Evolutionary conservation across 2,329 filamentous ascomycete genomes (phyloP).

Genomic region (Aspergillus ochraceoroseus): DNA sequence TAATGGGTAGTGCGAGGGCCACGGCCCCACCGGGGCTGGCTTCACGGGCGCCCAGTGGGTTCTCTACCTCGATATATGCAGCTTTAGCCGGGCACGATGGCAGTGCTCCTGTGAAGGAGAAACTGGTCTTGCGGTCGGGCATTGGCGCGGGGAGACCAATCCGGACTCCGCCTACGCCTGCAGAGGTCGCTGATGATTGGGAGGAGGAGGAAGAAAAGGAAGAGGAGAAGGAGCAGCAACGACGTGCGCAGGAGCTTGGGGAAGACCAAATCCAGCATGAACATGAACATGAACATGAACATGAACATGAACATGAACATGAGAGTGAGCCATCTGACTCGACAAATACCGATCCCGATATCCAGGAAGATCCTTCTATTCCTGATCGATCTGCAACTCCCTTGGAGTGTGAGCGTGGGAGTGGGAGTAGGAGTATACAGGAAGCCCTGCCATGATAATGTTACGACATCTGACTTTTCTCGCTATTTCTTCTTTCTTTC

Average conservation of each 20-base stretch:
- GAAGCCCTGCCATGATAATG: too few species aligned
- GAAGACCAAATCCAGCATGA: neutral
- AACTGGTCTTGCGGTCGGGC: slow-evolving; percentile 35
- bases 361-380: too few species aligned
- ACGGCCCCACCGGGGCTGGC: too few species aligned
- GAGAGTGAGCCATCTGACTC: too few species aligned
- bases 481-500: too few species aligned
- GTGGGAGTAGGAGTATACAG: too few species aligned
- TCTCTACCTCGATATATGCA: slow-evolving; percentile 27
- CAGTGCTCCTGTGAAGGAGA: slow-evolving; percentile 28
- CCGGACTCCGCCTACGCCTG: slow-evolving; percentile 19
- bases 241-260: slow-evolving; percentile 19
- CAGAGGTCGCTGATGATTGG: slow-evolving; percentile 45
- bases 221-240: slow-evolving; percentile 33
- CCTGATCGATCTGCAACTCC: too few species aligned
- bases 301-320: too few species aligned
- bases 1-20: slow-evolving; percentile 24
- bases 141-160: slow-evolving; percentile 32
- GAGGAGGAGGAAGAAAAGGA: slow-evolving; percentile 45
- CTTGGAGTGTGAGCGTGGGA: too few species aligned
- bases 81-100: slow-evolving; percentile 27
- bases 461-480: too few species aligned
- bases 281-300: neutral
- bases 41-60: slow-evolving; percentile 12
- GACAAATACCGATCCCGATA: too few species aligned